Base-by-base conservation (phyloP, 2,329 filamentous ascomycete genomes). In the Juglanconis sp. region DNA sequence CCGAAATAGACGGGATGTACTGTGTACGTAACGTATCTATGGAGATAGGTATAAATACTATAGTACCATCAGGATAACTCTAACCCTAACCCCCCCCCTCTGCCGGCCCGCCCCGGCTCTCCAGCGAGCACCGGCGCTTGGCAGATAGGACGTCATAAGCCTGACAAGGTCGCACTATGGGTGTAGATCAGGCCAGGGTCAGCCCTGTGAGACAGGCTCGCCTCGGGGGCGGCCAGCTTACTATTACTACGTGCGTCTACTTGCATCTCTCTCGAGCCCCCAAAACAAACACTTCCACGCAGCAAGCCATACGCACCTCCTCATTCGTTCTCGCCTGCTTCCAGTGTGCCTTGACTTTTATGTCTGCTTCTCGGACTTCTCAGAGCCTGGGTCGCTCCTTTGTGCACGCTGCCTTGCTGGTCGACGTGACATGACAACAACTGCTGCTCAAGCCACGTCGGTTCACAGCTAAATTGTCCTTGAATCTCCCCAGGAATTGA, bases 351-450 rank as follows among this genome's bases (percentile, higher is more conserved):
- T 42, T 31, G 24, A 44, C 32, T 46, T 49, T 48, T 38, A 51
- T 49, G 36, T 36, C 49, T 57, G 48, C 49, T 53, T 53, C 49
- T 53, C 48, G 34, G 48, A 34, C 35, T 53, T 53, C 6, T 57
- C 44, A 60, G 58, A 57, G 58, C 53, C 53, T 42, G 49, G 40
- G 59, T 56, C 32, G 35, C 42, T 34, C 42, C 24, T 44, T 57
- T 30, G 40, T 55, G 57, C 46, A 42, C 35, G 15, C 36, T 35
- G 17, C 15, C 44, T 32, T 40, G 8, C 31, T 5, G 15, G 35
- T 47, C 51, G 44, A 53, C n/a, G 44, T 53, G 59, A 61, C 30
- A 53, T 57, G 59, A 46, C 15, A 54, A 35, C 30, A 5, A 15
- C 4, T 34, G 32, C 34, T 49, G 57, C 46, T 38, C 47, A 17